phyloP scores from a whole-genome alignment of 805 yeast species.

The Clavispora vitiphila region DNA sequence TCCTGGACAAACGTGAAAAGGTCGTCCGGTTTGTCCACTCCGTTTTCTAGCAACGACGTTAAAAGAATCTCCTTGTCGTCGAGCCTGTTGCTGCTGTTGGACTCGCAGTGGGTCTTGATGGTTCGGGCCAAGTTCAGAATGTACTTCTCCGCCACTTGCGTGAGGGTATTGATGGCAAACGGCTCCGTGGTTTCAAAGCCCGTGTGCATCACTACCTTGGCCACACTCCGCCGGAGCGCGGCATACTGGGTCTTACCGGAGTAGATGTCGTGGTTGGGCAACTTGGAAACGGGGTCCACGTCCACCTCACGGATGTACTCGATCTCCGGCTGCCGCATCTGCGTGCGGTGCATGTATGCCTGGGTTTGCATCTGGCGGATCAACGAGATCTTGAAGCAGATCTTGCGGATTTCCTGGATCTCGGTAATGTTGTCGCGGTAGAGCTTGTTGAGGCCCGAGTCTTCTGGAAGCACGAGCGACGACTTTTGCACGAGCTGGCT shows the following conservation, averaged over 20 bases:
- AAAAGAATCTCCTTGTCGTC: slow-evolving; percentile 44
- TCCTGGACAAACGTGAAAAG: slow-evolving; percentile 71
- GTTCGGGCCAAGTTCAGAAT: slow-evolving; percentile 69
- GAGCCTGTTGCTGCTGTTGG: slow-evolving; percentile 44
- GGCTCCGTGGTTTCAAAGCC: slow-evolving; percentile 87
- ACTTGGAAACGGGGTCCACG: slow-evolving; percentile 75
- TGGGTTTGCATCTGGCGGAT: slow-evolving; percentile 89
- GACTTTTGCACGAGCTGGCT: slow-evolving; percentile 20
- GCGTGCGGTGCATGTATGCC: slow-evolving; percentile 68
- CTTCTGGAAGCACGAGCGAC: slow-evolving; percentile 28
- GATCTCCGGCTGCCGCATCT: slow-evolving; percentile 64
- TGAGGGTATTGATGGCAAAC: slow-evolving; percentile 68
- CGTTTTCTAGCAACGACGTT: slow-evolving; percentile 75
- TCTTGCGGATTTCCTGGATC: slow-evolving; percentile 83
- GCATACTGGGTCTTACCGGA: slow-evolving; percentile 58
- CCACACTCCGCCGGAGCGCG: slow-evolving; percentile 62
- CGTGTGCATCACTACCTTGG: slow-evolving; percentile 81
- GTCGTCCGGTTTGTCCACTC: slow-evolving; percentile 73
- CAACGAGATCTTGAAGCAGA: slow-evolving; percentile 82
- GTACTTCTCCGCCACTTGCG: slow-evolving; percentile 81
- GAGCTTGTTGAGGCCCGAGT: slow-evolving; percentile 56
- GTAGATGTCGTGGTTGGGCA: slow-evolving; percentile 61
- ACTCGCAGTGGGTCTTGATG: slow-evolving; percentile 66
- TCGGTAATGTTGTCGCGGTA: slow-evolving; percentile 63
- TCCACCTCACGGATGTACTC: slow-evolving; percentile 62